These are phyloP conservation scores for Aspergillus sp. DNA, from an alignment of 2,329 filamentous ascomycete species.

Conservation along the genomic window DNA sequence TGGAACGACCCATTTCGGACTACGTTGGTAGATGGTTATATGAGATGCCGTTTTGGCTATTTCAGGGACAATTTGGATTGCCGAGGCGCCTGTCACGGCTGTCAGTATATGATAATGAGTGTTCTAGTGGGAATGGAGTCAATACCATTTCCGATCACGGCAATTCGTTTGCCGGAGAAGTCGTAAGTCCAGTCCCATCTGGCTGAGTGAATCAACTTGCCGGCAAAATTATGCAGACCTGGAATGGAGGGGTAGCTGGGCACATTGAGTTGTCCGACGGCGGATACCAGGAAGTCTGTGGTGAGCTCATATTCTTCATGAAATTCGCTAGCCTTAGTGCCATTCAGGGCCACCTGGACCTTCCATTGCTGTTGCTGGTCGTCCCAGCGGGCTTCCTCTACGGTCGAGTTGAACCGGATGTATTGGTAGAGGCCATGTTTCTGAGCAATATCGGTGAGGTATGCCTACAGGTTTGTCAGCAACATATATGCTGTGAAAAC, in stretches of 20 bases:
- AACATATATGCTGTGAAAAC: no score
- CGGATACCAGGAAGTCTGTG: conserved; percentile 59
- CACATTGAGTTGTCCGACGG: conserved; percentile 60
- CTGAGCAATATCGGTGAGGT: conserved; percentile 55
- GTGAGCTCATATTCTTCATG: conserved; percentile 54
- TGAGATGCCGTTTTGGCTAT: conserved; percentile 53
- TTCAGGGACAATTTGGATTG: conserved; percentile 61
- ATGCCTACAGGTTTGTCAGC: conserved; percentile 36
- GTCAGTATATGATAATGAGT: neutral
- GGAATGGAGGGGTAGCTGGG: conserved; percentile 54
- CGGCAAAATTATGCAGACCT: conserved; percentile 51
- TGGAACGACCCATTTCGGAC: conserved; percentile 61
- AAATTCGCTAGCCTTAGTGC: conserved; percentile 59
- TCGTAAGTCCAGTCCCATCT: conserved; percentile 63
- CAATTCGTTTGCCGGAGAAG: conserved; percentile 57
- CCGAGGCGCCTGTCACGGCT: conserved; percentile 52
- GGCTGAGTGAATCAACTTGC: conserved; percentile 59
- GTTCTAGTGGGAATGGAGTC: neutral
- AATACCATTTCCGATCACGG: conserved; percentile 60
- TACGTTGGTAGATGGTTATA: conserved; percentile 59
- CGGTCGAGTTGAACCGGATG: conserved; percentile 59
- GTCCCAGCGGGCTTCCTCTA: conserved; percentile 58
- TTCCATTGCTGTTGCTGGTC: conserved; percentile 55
- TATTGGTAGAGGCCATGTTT: conserved; percentile 58
- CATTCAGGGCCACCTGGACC: conserved; percentile 50